These are phyloP conservation scores for Nemania abortiva DNA, from an alignment of 2,329 filamentous ascomycete species.

Conservation along the genomic window DNA sequence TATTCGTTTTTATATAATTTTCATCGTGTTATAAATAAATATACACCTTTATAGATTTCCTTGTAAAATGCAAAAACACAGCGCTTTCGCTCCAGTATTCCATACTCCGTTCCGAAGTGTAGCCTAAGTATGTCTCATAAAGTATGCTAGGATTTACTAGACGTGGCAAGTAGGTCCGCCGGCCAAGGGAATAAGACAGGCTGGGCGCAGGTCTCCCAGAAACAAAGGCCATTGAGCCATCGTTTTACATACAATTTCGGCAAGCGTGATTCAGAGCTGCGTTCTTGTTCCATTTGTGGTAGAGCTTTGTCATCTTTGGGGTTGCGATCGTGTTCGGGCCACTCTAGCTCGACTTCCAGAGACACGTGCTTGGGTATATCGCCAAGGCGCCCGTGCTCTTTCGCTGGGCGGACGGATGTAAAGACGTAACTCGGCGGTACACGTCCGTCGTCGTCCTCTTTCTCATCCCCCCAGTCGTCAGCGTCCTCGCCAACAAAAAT, in stretches of 20 bases:
- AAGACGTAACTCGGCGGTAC: constrained; percentile 42
- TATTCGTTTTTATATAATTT: background rate
- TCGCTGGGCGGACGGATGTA: constrained; percentile 39
- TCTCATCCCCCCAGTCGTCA: constrained; percentile 38
- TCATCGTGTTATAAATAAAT: background rate
- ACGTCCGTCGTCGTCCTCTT: constrained; percentile 17
- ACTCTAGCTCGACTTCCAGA: constrained; percentile 47
- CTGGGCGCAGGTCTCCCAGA: constrained; percentile 36
- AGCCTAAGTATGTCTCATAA: background rate
- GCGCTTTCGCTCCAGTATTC: background rate
- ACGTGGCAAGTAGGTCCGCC: constrained; percentile 40
- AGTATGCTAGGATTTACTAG: constrained; percentile 10
- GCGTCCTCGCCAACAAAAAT: constrained; percentile 45
- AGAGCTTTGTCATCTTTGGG: background rate
- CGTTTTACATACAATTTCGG: constrained; percentile 48
- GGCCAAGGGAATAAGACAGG: constrained; percentile 49
- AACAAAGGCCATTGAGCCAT: constrained; percentile 50
- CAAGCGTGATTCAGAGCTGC: background rate
- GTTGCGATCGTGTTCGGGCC: constrained; percentile 28
- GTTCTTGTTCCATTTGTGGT: background rate
- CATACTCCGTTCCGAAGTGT: background rate
- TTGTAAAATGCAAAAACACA: background rate
- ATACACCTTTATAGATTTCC: constrained; percentile 1
- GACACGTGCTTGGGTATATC: constrained; percentile 47
- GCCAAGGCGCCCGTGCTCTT: constrained; percentile 19